A percentile compares a stretch with the other conserved stretches of the same genome.
Conservation (phyloP, 2,329 filamentous ascomycete species). For the Periconia sp. region DNA sequence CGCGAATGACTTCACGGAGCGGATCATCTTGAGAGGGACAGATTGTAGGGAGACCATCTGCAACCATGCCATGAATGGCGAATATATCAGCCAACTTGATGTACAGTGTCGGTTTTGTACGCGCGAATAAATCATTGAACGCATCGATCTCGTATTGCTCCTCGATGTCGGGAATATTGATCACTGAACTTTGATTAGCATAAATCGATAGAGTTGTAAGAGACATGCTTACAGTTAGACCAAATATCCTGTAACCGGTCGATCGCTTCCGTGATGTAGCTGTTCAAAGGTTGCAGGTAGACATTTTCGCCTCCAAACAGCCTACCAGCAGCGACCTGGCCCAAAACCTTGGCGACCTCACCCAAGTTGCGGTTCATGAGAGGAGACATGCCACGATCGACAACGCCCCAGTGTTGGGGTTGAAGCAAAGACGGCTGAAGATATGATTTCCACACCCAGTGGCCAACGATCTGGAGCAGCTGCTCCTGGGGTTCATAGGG, state of each 20-base stretch:
- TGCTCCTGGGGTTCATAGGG: slow-evolving; percentile 75
- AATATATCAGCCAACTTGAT: slow-evolving; percentile 99
- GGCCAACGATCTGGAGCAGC: slow-evolving; percentile 79
- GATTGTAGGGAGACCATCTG: slow-evolving; percentile 74
- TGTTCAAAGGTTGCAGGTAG: slow-evolving; percentile 92
- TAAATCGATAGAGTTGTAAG: neutral
- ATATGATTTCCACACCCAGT: slow-evolving; percentile 95
- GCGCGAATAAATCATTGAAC: slow-evolving; percentile 96
- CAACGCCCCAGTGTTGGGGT: slow-evolving; percentile 89
- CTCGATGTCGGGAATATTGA: slow-evolving; percentile 84
- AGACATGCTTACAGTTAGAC: slow-evolving; percentile 55
- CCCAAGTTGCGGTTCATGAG: slow-evolving; percentile 89
- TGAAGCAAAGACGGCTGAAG: slow-evolving; percentile 85
- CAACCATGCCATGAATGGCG: slow-evolving; percentile 86
- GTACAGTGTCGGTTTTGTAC: slow-evolving; percentile 96
- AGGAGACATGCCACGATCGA: slow-evolving; percentile 85
- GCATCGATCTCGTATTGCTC: slow-evolving; percentile 97
- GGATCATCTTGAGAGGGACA: slow-evolving; percentile 83
- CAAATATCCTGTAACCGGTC: slow-evolving; percentile 77
- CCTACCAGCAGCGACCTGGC: slow-evolving; percentile 84
- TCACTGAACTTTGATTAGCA: slow-evolving; percentile 57
- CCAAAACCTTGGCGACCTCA: slow-evolving; percentile 88
- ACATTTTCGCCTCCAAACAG: slow-evolving; percentile 93
- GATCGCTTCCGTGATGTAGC: slow-evolving; percentile 83
- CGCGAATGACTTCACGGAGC: slow-evolving; percentile 86